These are phyloP conservation scores for Aspergillus fischeri DNA, from an alignment of 2,329 filamentous ascomycete species.

Conservation along the genomic window DNA sequence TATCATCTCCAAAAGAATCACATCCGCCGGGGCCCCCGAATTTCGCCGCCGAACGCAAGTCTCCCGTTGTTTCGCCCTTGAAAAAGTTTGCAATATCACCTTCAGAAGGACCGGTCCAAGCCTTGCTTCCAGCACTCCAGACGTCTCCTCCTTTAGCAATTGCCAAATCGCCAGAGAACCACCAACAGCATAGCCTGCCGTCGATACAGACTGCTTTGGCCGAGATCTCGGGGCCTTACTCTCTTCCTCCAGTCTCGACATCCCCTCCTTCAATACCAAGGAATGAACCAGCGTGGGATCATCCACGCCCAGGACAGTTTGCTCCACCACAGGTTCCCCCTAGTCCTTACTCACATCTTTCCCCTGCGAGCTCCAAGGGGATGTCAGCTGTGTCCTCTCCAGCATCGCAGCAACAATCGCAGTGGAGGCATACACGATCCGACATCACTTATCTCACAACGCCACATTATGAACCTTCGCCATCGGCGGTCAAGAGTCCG, in stretches of 20 bases:
- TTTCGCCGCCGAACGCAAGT: background rate
- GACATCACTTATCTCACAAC: conserved; percentile 25
- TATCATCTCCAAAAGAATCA: conserved; percentile 20
- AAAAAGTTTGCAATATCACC: conserved; percentile 31
- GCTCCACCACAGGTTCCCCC: conserved; percentile 26
- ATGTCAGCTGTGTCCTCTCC: conserved; percentile 34
- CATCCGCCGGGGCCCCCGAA: background rate
- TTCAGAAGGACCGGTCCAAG: conserved; percentile 24
- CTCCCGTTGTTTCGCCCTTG: conserved; percentile 21
- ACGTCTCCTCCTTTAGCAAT: conserved; percentile 32
- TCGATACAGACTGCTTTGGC: conserved; percentile 35
- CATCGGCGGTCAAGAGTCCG: conserved; percentile 32
- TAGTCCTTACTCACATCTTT: conserved; percentile 35
- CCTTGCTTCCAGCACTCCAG: conserved; percentile 38
- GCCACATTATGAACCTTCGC: conserved; percentile 24
- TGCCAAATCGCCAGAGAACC: conserved; percentile 31
- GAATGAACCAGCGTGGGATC: conserved; percentile 27
- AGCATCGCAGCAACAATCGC: conserved; percentile 27
- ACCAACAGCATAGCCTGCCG: conserved; percentile 33
- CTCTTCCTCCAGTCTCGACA: conserved; percentile 20
- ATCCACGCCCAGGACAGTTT: conserved; percentile 27
- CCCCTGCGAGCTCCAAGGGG: conserved; percentile 37
- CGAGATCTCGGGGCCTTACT: conserved; percentile 14
- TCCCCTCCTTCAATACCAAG: conserved; percentile 24
- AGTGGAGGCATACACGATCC: conserved; percentile 24